Evolutionary conservation across 495 filamentous ascomycete genomes (phyloP).

Genomic region (Daldinia caldariorum): DNA sequence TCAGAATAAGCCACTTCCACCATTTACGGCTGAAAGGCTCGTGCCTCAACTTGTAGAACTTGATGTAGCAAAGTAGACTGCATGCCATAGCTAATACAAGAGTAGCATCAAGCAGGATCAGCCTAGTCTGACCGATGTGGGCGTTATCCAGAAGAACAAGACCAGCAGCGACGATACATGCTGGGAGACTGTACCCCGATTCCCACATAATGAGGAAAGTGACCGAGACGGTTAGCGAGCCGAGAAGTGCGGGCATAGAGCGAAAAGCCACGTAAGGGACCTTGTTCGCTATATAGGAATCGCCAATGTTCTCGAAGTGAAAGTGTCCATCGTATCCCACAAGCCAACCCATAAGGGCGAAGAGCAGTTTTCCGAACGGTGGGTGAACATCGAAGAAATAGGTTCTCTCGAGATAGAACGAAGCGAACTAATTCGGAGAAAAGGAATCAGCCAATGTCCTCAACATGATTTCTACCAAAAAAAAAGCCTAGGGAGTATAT

Average conservation of each 20-base stretch:
- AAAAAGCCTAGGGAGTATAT: neutral
- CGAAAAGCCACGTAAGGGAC: conserved; percentile 97
- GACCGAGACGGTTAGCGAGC: conserved; percentile 91
- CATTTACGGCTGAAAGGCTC: conserved; percentile 91
- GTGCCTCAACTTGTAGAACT: conserved; percentile 96
- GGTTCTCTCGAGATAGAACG: conserved; percentile 95
- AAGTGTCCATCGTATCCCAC: conserved; percentile 96
- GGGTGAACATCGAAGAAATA: conserved; percentile 99
- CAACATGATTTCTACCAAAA: neutral
- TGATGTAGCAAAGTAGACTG: conserved; percentile 91
- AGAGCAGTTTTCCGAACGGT: conserved; percentile 90
- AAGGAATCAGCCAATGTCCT: conserved; percentile 31
- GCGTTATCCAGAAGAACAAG: conserved; percentile 97
- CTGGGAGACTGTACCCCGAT: conserved; percentile 94
- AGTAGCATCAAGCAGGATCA: conserved; percentile 95
- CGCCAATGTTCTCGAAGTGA: conserved; percentile 98
- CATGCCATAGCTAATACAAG: conserved; percentile 95
- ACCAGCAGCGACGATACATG: conserved; percentile 84
- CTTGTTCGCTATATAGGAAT: conserved; percentile 96
- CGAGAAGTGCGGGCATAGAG: conserved; percentile 90
- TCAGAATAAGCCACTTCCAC: conserved; percentile 99
- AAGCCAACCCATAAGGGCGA: conserved; percentile 96
- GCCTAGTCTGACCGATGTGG: conserved; percentile 93
- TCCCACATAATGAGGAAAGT: conserved; percentile 99
- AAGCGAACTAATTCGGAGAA: conserved; percentile 74